Conservation (phyloP, 129 eudicot species). For the Glebionis coronaria region DNA sequence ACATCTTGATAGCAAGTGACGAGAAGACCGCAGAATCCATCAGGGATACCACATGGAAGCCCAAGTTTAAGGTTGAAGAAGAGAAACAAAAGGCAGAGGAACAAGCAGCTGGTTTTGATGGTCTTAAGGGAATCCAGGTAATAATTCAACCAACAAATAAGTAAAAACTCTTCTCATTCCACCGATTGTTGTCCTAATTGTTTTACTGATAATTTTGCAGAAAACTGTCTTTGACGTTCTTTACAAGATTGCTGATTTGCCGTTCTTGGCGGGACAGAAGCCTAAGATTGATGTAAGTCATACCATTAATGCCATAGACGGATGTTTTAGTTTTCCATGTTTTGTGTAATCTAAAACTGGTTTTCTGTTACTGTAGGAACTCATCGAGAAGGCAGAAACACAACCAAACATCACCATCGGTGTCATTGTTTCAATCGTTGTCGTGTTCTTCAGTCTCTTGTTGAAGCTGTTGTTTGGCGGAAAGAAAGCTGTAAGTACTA, state of each 20-base stretch:
- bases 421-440: slow-evolving; percentile 37
- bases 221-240: slow-evolving; percentile 77
- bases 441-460: slow-evolving; percentile 42
- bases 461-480: slow-evolving; percentile 63
- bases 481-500: slow-evolving; percentile 61
- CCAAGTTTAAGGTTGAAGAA: slow-evolving; percentile 74
- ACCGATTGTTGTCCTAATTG: background rate
- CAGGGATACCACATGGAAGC: slow-evolving; percentile 74
- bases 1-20: slow-evolving; percentile 64
- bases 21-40: slow-evolving; percentile 66
- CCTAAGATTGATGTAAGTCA: slow-evolving; percentile 57
- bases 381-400: slow-evolving; percentile 50
- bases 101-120: slow-evolving; percentile 45
- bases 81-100: slow-evolving; percentile 83
- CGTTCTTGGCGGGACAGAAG: slow-evolving; percentile 71
- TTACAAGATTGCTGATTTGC: slow-evolving; percentile 77
- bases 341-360: background rate
- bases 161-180: background rate
- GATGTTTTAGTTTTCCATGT: background rate
- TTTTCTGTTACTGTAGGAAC: slow-evolving; percentile 29
- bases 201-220: slow-evolving; percentile 37
- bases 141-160: background rate
- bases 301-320: background rate
- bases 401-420: slow-evolving; percentile 59
- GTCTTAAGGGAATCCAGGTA: slow-evolving; percentile 76